Evolutionary conservation across 768 basidiomycete species (phyloP).

Genomic region (Mycena albidolilacea): DNA sequence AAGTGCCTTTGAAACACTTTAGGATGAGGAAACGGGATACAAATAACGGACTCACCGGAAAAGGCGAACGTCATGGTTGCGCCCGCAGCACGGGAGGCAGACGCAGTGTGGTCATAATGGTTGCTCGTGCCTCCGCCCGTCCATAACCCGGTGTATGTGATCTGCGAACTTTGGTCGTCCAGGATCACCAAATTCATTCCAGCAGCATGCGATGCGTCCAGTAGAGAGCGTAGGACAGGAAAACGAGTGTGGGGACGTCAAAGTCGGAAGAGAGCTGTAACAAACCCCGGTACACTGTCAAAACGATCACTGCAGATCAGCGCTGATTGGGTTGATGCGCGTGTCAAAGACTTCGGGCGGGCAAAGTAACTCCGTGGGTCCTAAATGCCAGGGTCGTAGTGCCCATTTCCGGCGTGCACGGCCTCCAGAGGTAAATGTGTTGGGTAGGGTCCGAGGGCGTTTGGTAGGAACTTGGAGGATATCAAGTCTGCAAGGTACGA

Average conservation of each 20-base stretch:
- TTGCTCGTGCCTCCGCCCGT: constrained; percentile 22
- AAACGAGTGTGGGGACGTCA: constrained; percentile 29
- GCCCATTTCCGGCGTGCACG: too few relatives aligned
- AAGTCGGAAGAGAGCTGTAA: constrained; percentile 13
- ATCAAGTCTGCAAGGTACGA: too few relatives aligned
- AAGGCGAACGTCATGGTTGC: constrained; percentile 43
- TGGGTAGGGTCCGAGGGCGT: too few relatives aligned
- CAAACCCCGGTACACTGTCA: not conserved
- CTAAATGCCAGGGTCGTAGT: too few relatives aligned
- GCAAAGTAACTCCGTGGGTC: too few relatives aligned
- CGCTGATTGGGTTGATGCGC: not conserved
- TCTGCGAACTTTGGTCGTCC: constrained; percentile 40
- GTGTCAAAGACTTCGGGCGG: too few relatives aligned
- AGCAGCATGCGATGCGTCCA: constrained; percentile 31
- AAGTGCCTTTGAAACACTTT: constrained; percentile 37
- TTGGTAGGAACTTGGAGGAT: too few relatives aligned
- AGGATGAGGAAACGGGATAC: not conserved
- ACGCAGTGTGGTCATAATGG: constrained; percentile 41
- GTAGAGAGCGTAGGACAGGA: constrained; percentile 1
- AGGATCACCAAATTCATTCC: constrained; percentile 38
- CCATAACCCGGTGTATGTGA: constrained; percentile 39
- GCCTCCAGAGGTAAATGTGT: too few relatives aligned
- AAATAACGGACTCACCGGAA: constrained; percentile 36
- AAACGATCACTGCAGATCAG: constrained; percentile 2
- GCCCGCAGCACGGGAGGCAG: constrained; percentile 36